Conservation (phyloP, 371 early-diverging fungal species). For the Dichotomocladium elegans region DNA sequence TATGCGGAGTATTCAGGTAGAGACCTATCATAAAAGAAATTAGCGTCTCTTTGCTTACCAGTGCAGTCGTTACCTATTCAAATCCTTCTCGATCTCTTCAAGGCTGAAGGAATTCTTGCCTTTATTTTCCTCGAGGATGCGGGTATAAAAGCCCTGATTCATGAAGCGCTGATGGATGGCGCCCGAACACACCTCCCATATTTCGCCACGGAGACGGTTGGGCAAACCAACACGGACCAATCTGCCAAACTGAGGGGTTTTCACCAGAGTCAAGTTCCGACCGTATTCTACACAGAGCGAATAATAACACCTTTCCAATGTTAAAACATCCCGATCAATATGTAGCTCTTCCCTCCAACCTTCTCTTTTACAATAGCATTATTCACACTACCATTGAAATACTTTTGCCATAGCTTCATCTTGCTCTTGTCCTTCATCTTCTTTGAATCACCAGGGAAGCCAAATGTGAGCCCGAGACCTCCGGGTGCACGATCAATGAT, state of each 20-base stretch:
- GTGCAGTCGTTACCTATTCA: conserved; percentile 84
- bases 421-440: conserved; percentile 75
- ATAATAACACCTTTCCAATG: not conserved
- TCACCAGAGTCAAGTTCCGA: conserved; percentile 83
- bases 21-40: conserved; percentile 41
- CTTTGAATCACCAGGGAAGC: conserved; percentile 82
- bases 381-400: conserved; percentile 65
- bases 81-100: conserved; percentile 98
- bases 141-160: conserved; percentile 79
- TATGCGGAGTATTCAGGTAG: conserved; percentile 94
- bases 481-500: conserved; percentile 33
- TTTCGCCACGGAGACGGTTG: conserved; percentile 88
- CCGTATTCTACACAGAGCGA: conserved; percentile 65
- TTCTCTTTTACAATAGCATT: not conserved
- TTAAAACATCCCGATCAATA: no score
- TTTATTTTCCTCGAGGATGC: conserved; percentile 71
- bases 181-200: conserved; percentile 94
- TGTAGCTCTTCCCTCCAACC: not conserved
- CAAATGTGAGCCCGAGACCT: conserved; percentile 83
- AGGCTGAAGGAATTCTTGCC: conserved; percentile 67
- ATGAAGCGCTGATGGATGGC: conserved; percentile 84
- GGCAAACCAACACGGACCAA: conserved; percentile 93
- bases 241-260: conserved; percentile 80
- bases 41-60: no score
- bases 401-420: conserved; percentile 73